phyloP scores from a whole-genome alignment of 2,329 filamentous ascomycete species.

The Geosmithia morbida region DNA sequence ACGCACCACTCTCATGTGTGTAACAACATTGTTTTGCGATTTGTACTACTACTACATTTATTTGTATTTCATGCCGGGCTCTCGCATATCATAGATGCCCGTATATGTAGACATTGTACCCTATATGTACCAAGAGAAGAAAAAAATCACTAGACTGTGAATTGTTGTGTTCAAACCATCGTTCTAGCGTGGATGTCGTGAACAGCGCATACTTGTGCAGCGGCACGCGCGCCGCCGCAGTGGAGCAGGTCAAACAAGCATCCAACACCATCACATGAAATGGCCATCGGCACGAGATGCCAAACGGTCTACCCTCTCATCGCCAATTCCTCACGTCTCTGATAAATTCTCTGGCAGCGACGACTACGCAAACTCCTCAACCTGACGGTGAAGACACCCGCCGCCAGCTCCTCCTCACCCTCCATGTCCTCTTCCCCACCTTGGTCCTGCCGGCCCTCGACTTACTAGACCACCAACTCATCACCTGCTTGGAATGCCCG shows the following conservation, averaged over 20 bases:
- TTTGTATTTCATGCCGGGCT: background rate
- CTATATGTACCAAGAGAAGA: no score
- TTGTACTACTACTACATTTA: background rate
- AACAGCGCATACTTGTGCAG: background rate
- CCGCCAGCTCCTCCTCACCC: constrained; percentile 51
- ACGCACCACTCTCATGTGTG: background rate
- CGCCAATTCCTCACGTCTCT: constrained; percentile 33
- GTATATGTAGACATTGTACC: no score
- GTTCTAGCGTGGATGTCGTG: no score
- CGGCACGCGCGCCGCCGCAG: background rate
- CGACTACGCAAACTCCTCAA: constrained; percentile 5
- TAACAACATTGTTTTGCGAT: background rate
- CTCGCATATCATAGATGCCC: no score
- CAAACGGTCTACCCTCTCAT: constrained; percentile 14
- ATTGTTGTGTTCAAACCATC: no score
- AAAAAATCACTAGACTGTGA: no score
- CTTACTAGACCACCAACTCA: constrained; percentile 64
- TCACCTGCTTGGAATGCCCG: constrained; percentile 34
- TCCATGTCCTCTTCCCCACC: constrained; percentile 75
- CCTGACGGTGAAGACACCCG: constrained; percentile 7
- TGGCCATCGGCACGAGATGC: background rate
- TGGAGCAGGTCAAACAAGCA: background rate
- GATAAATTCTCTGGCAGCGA: constrained; percentile 21
- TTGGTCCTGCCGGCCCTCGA: constrained; percentile 76
- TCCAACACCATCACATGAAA: background rate